Conservation (phyloP, 208 protist genomes). For the Endotrypanum monterogeii region DNA sequence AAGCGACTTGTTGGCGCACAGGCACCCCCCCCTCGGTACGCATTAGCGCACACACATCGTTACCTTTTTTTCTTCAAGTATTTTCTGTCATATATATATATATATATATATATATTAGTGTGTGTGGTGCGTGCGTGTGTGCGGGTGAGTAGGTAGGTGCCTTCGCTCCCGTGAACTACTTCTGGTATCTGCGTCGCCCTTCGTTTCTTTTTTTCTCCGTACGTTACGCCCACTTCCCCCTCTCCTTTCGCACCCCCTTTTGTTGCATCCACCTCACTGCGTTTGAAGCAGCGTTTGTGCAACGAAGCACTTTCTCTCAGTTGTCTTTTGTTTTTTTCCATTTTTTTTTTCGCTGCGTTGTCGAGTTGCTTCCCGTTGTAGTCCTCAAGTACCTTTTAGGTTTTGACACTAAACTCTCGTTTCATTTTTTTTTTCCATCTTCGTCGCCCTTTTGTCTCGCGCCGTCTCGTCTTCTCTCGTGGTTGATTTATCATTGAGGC, state of each 20-base stretch:
- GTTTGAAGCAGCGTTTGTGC: neutral
- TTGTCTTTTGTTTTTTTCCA: no score
- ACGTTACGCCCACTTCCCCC: neutral
- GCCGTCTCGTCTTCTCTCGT: neutral
- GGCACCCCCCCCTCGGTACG: neutral
- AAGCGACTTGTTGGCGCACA: neutral
- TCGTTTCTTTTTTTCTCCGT: neutral
- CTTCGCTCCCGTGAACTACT: neutral
- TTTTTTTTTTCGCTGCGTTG: neutral
- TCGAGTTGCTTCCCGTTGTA: neutral
- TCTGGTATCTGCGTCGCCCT: neutral
- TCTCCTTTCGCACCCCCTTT: no score
- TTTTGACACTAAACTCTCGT: neutral
- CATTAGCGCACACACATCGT: neutral
- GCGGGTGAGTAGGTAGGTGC: neutral
- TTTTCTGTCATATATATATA: slow-evolving; percentile 15
- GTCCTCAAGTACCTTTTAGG: neutral
- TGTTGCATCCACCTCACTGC: neutral
- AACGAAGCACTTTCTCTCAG: neutral
- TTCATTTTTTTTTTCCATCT: slow-evolving; percentile 1
- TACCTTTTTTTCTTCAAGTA: neutral
- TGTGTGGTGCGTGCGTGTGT: neutral
- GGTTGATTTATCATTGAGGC: neutral
- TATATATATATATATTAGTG: neutral
- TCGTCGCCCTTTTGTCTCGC: neutral